Conservation (phyloP, 2,329 filamentous ascomycete genomes). For the Ophiobolus disseminans region DNA sequence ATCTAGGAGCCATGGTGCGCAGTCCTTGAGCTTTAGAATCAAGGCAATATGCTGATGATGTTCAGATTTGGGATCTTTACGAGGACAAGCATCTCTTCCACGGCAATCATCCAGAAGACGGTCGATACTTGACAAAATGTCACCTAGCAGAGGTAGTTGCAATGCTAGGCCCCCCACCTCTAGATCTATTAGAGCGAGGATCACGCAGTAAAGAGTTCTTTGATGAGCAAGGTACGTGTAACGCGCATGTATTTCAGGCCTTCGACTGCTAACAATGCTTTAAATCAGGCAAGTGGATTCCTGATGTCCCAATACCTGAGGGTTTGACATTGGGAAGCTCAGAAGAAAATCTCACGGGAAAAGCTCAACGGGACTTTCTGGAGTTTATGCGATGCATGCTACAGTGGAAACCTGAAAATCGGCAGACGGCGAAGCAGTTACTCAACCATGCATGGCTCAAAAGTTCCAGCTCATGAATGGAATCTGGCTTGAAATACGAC, state of each 20-base stretch:
- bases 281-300: slow-evolving; percentile 27
- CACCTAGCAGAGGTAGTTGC: slow-evolving; percentile 41
- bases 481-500: no score
- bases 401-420: slow-evolving; percentile 46
- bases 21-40: neutral
- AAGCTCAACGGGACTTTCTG: slow-evolving; percentile 38
- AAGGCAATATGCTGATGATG: slow-evolving; percentile 4
- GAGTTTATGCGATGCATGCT: slow-evolving; percentile 46
- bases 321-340: slow-evolving; percentile 13
- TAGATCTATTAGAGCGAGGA: slow-evolving; percentile 18
- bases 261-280: slow-evolving; percentile 5
- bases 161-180: slow-evolving; percentile 25
- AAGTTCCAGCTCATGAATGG: no score
- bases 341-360: slow-evolving; percentile 27
- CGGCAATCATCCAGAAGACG: slow-evolving; percentile 23
- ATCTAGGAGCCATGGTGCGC: slow-evolving; percentile 47
- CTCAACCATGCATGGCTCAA: slow-evolving; percentile 11
- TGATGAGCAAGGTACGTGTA: slow-evolving; percentile 19
- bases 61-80: slow-evolving; percentile 49
- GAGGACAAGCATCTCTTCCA: slow-evolving; percentile 44
- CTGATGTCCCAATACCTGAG: slow-evolving; percentile 11
- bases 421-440: slow-evolving; percentile 17
- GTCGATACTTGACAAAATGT: slow-evolving; percentile 27
- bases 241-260: slow-evolving; percentile 1
- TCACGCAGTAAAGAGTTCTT: slow-evolving; percentile 22